Evolutionary conservation across 2,329 filamentous ascomycete genomes (phyloP), one percentile per base, ranked within the genome.

Genomic region (Podosphaera xanthii): DNA sequence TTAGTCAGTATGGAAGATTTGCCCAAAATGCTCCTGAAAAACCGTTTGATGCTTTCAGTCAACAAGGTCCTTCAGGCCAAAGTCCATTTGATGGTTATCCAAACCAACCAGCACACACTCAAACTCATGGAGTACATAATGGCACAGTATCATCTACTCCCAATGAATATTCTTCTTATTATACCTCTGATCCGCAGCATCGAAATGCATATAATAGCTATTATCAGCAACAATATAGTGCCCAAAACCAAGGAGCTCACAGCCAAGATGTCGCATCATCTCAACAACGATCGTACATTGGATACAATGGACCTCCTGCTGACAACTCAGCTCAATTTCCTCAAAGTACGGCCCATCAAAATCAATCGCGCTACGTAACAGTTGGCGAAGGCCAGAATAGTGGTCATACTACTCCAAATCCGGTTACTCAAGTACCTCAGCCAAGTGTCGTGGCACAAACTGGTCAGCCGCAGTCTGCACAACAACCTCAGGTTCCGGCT

Each of bases 341-440:
- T 46, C 87, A 90, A 70, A 86, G 82, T 69, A 84, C 83, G 65
- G 84, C 83, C 67, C 78, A 72, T 55, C 74, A 82, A 58, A 59
- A 73, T 69, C 77, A 77, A 63, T 77, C 80, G 3, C 78, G 81
- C 58, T 83, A 82, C 63, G 74, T 74, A 54, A 72, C 75, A 36
- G 73, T 77, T 61, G 76, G 81, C 62, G 88, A 94, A 59, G 78
- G 80, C 62, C 86, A 89, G 67, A 88, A 84, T 74, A 95, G 88
- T 69, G 91, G 89, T 52, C 85, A 92, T 70, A 91, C 85, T 67
- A 96, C 90, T 2, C 90, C 91, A 42, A 92, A 94, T 73, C 89
- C 90, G 35, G 77, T 83, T 48, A 71, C 80, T 61, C 76, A 77
- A 61, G 74, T 72, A 58, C 75, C 77, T 62, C 77, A 77, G 56